Evolutionary conservation across 1,284 basidiomycete species (phyloP).

Genomic region (Inonotus obliquus): DNA sequence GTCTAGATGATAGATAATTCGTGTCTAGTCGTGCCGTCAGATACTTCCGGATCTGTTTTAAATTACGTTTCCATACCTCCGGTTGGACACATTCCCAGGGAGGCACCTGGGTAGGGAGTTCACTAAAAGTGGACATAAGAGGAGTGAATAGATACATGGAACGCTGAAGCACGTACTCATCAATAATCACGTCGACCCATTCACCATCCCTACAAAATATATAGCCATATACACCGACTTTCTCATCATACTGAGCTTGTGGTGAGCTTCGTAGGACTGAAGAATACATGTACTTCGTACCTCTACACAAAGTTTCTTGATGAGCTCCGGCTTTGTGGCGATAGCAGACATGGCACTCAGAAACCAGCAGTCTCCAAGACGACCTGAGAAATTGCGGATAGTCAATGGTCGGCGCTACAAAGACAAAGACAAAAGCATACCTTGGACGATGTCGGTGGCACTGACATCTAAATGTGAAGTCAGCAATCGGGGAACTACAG

Average conservation of each 20-base stretch:
- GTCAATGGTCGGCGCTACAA: neutral
- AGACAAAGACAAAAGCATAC: constrained; percentile 18
- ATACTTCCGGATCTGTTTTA: too few relatives aligned
- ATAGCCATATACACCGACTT: constrained; percentile 48
- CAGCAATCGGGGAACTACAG: neutral
- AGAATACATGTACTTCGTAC: constrained; percentile 25
- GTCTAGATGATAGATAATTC: constrained; percentile 44
- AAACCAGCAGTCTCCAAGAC: constrained; percentile 47
- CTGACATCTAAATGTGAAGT: constrained; percentile 27
- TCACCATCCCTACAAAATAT: constrained; percentile 46
- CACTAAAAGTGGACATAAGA: constrained; percentile 24
- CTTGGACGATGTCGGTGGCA: constrained; percentile 38
- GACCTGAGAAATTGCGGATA: constrained; percentile 1
- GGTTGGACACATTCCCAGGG: constrained; percentile 43
- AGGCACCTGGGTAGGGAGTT: constrained; percentile 39
- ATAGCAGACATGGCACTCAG: constrained; percentile 42
- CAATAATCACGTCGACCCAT: constrained; percentile 39
- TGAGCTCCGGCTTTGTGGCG: constrained; percentile 34
- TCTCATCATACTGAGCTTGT: constrained; percentile 38
- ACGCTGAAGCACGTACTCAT: constrained; percentile 35
- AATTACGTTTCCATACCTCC: too few relatives aligned
- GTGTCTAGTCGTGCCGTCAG: constrained; percentile 28
- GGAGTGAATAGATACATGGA: neutral
- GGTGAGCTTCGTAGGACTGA: neutral
- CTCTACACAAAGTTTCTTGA: constrained; percentile 48